phyloP scores from a whole-genome alignment of 2,329 filamentous ascomycete species.

The Monilinia fructigena region DNA sequence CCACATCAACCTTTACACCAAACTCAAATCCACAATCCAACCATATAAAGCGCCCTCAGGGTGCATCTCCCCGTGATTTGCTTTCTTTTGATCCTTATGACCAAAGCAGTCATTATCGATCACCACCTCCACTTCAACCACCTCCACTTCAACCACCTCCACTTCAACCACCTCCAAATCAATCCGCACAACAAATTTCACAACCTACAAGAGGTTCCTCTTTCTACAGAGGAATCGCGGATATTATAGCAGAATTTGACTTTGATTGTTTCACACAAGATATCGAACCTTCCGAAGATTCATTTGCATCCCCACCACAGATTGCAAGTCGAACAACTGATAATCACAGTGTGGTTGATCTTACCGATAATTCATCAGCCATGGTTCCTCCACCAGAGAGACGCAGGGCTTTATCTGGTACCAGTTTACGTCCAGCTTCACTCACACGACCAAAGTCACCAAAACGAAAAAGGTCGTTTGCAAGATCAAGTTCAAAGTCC shows the following conservation, averaged over 20 bases:
- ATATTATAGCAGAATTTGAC: slow-evolving; percentile 1
- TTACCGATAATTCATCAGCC: slow-evolving; percentile 33
- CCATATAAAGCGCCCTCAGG: neutral
- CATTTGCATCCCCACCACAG: slow-evolving; percentile 3
- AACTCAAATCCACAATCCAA: neutral
- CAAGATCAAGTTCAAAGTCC: neutral
- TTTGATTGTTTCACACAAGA: slow-evolving; percentile 9
- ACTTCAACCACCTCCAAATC: too few species aligned
- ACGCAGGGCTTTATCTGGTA: slow-evolving; percentile 31
- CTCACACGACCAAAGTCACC: slow-evolving; percentile 14
- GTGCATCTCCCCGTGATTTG: neutral
- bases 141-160: too few species aligned
- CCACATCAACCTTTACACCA: neutral
- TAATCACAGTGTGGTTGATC: slow-evolving; percentile 30
- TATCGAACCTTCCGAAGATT: slow-evolving; percentile 1
- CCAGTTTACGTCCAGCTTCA: slow-evolving; percentile 25
- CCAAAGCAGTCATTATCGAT: slow-evolving; percentile 6
- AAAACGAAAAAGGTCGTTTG: neutral
- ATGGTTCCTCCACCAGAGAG: slow-evolving; percentile 31
- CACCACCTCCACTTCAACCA: slow-evolving; percentile 3
- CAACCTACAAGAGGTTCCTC: slow-evolving; percentile 2
- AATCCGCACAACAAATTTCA: neutral
- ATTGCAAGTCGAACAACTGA: slow-evolving; percentile 25
- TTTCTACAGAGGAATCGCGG: neutral
- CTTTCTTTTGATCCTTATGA: slow-evolving; percentile 7